A percentile compares a stretch with the other conserved stretches of the same genome.
These are phyloP conservation scores for Ustilago tritici DNA, from an alignment of 1,284 basidiomycete species.

Conservation along the genomic window DNA sequence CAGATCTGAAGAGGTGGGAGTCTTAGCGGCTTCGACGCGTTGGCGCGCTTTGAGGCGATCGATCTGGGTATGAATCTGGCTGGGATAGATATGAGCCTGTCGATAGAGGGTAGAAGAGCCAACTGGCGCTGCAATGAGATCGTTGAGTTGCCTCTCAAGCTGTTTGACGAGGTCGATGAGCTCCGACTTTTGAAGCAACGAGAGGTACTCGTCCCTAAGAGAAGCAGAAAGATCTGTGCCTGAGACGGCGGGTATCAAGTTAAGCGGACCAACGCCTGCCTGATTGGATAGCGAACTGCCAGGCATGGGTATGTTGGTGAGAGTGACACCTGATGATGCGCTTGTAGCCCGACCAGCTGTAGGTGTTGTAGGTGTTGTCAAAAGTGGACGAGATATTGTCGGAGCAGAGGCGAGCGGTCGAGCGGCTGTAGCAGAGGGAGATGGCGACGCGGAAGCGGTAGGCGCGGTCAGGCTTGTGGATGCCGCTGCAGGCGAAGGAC, in stretches of 20 bases:
- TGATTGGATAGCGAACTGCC: conserved; percentile 47
- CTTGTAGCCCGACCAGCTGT: conserved; percentile 16
- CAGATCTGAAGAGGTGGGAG: conserved; percentile 24
- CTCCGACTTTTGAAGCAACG: conserved; percentile 45
- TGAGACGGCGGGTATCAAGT: conserved; percentile 40
- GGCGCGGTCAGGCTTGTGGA: background rate
- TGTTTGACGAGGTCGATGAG: conserved; percentile 51
- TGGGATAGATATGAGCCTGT: conserved; percentile 47
- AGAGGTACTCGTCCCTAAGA: conserved; percentile 37
- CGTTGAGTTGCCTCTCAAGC: conserved; percentile 48
- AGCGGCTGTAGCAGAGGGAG: conserved; percentile 10
- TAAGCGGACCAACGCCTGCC: conserved; percentile 31
- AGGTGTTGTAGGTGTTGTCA: conserved; percentile 13
- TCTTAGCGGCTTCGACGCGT: conserved; percentile 17
- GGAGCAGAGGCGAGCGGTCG: background rate
- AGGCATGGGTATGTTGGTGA: conserved; percentile 48
- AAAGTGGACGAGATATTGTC: conserved; percentile 5
- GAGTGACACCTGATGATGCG: conserved; percentile 30
- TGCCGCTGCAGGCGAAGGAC: conserved; percentile 12
- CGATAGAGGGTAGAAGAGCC: conserved; percentile 44
- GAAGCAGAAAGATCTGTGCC: conserved; percentile 25
- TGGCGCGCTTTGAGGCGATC: conserved; percentile 44
- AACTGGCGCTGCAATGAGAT: conserved; percentile 31
- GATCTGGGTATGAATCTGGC: conserved; percentile 42
- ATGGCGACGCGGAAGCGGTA: conserved; percentile 7